These are phyloP conservation scores for Arxiozyma bovina DNA, from an alignment of 1,139 yeast species.

Conservation along the genomic window DNA sequence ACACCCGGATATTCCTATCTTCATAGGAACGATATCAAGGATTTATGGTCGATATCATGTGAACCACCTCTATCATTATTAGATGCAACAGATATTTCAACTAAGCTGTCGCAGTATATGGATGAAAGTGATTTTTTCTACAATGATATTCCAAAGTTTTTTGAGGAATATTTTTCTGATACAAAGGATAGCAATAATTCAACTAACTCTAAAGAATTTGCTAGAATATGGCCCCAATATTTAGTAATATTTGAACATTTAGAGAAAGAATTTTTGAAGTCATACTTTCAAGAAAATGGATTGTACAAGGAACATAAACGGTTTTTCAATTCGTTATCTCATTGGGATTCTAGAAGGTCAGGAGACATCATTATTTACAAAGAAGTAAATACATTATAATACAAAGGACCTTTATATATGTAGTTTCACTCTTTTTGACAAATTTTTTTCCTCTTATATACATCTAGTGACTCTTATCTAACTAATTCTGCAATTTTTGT, in stretches of 20 bases:
- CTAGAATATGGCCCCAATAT: conserved; percentile 60
- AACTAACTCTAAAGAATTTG: conserved; percentile 23
- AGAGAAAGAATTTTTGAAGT: conserved; percentile 36
- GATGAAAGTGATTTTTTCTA: conserved; percentile 87
- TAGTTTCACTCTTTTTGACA: no score
- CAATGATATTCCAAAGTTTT: conserved; percentile 49
- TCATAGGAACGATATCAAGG: conserved; percentile 45
- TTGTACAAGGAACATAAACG: conserved; percentile 43
- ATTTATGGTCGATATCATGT: conserved; percentile 75
- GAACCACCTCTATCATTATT: conserved; percentile 66
- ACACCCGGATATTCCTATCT: conserved; percentile 91
- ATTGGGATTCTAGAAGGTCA: conserved; percentile 74
- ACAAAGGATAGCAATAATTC: conserved; percentile 18
- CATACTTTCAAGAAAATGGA: conserved; percentile 33
- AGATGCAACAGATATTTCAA: conserved; percentile 24
- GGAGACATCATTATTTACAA: conserved; percentile 68
- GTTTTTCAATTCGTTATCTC: conserved; percentile 70
- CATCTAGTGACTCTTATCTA: no score
- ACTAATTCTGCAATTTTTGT: no score
- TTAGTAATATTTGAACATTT: conserved; percentile 64
- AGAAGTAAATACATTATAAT: conserved; percentile 4
- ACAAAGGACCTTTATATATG: conserved; percentile 3
- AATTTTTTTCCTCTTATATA: no score
- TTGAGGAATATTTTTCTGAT: conserved; percentile 40
- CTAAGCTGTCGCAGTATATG: conserved; percentile 40